Evolutionary conservation across 116 monocot species (phyloP), one percentile per base, ranked within the genome.

Genomic region (Trichopus zeylanicus): DNA sequence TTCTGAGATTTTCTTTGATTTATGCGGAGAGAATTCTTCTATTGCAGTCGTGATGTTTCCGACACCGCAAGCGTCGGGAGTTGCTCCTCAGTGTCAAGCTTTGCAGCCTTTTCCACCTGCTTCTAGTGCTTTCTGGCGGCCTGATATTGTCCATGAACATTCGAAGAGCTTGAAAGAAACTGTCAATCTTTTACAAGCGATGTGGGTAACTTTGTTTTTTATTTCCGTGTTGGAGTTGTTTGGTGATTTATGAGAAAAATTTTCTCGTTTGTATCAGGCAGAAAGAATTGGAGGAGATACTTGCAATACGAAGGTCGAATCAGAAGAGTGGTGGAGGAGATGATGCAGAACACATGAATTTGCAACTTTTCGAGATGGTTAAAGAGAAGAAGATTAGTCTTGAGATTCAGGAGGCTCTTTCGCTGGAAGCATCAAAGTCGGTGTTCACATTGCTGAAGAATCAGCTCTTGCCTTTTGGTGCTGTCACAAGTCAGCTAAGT

Each of bases 401-500:
- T 34, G 59, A 75, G 54, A 34, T 52, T 27, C 98, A 88, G 60
- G 85, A 91, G 60, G 67, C 67, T 60, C 70, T 87, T 55, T 77
- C 98, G 15, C 60, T 74, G 25, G 85, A 85, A 59, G 88, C 85
- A 26, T 87, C 84, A 49, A 79, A 74, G 29, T 80, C 79, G 9
- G 42, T 91, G 51, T 55, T 61, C 52, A 62, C 32, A 25, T 34
- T 37, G 24, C 51, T 98, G 26, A 80, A 70, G 55, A 60, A 70
- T 55, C 88, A 87, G 26, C 65, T 91, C 31, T 31, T 46, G 3
- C 82, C 77, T 35, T 62, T 85, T 3, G 47, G 38, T 65, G 62
- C 55, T 34, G 46, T 79, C 19, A 62, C 67, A 13, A 63, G 38
- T 49, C 51, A 81, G 60, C 32, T 24, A 9, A 48, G 77, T 38